Evolutionary conservation across 345 rosid genomes (phyloP).

Genomic region (Erysimum cheiranthoides): DNA sequence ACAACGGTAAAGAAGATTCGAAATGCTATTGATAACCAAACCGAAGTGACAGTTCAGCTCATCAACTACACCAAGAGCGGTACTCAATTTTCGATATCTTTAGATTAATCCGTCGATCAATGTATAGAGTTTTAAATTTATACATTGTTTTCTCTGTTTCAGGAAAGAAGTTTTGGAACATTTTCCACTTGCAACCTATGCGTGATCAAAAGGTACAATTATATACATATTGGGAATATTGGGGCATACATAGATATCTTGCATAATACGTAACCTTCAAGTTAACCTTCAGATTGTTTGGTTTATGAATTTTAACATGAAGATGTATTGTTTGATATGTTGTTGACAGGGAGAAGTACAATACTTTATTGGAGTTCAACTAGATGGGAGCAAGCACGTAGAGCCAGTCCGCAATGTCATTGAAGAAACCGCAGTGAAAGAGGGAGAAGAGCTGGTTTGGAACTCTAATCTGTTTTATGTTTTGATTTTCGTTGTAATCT

Average conservation of each 20-base stretch:
- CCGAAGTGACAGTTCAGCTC: constrained; percentile 91
- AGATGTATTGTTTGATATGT: constrained; percentile 12
- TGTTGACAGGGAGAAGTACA: constrained; percentile 87
- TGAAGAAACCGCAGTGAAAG: constrained; percentile 66
- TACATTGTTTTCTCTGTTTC: constrained; percentile 13
- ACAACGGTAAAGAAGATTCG: constrained; percentile 88
- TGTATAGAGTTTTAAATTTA: neutral
- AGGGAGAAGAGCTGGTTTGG: constrained; percentile 71
- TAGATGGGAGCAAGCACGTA: constrained; percentile 92
- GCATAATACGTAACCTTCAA: constrained; percentile 4
- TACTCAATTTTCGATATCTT: constrained; percentile 35
- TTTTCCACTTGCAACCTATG: constrained; percentile 99
- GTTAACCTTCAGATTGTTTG: neutral
- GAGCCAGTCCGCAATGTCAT: constrained; percentile 80
- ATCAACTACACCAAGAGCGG: constrained; percentile 96
- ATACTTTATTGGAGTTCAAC: constrained; percentile 94
- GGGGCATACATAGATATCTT: constrained; percentile 3
- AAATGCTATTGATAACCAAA: constrained; percentile 86
- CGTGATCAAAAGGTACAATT: constrained; percentile 98
- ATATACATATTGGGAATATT: too few relatives aligned
- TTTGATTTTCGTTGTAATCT: neutral
- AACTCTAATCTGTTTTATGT: neutral
- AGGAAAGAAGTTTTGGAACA: constrained; percentile 99
- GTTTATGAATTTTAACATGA: neutral
- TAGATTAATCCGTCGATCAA: neutral